These are phyloP conservation scores for Hibiscus syriacus DNA, from an alignment of 345 rosid genomes.

Conservation along the genomic window DNA sequence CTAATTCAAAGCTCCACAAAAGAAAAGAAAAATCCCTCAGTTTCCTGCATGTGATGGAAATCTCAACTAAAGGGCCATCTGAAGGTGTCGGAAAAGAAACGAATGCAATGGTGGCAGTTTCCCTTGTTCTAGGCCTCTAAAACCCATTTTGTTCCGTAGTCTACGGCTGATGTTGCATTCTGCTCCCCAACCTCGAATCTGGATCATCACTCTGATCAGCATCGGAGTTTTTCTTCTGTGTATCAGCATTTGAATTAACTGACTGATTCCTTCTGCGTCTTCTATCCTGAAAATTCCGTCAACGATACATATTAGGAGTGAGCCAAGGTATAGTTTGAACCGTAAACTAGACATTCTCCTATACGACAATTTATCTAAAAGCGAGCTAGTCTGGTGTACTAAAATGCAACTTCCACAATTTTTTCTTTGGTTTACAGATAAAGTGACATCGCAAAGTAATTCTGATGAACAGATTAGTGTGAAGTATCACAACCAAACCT, in stretches of 20 bases:
- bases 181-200: slow-evolving; percentile 17
- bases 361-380: no score
- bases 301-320: background rate
- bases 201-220: slow-evolving; percentile 36
- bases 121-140: slow-evolving; percentile 4
- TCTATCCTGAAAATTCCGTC: slow-evolving; percentile 48
- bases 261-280: slow-evolving; percentile 54
- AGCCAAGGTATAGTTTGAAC: background rate
- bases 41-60: slow-evolving; percentile 3
- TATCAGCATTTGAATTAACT: slow-evolving; percentile 28
- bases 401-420: background rate
- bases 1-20: background rate
- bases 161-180: background rate
- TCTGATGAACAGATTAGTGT: background rate
- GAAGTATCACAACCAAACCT: slow-evolving; percentile 39
- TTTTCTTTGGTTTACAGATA: background rate
- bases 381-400: no score
- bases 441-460: background rate
- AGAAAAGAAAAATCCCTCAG: background rate
- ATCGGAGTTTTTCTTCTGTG: slow-evolving; percentile 37
- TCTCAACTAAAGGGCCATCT: background rate
- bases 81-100: slow-evolving; percentile 2
- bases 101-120: slow-evolving; percentile 10
- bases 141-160: background rate
- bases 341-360: background rate